phyloP scores from a whole-genome alignment of 495 filamentous ascomycete species.

The Chaetomium tenue region DNA sequence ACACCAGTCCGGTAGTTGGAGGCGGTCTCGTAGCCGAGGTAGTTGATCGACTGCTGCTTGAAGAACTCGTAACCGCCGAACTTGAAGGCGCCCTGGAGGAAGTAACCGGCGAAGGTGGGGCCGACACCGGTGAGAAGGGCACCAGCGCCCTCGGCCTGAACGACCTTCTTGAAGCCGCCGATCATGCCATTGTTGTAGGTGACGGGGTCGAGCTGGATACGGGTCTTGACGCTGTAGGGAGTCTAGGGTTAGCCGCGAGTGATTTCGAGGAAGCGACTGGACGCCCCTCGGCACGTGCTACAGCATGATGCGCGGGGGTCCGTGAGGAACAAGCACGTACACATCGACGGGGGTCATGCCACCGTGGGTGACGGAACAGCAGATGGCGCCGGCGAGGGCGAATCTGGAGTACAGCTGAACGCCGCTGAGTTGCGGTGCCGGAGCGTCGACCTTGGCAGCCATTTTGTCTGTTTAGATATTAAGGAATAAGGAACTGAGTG shows the following conservation, averaged over 20 bases:
- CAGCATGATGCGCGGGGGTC: conserved; percentile 6
- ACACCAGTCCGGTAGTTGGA: conserved; percentile 82
- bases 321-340: conserved; percentile 58
- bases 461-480: conserved; percentile 24
- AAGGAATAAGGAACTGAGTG: conserved; percentile 31
- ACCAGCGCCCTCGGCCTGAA: conserved; percentile 80
- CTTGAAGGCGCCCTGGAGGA: conserved; percentile 93
- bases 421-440: conserved; percentile 44
- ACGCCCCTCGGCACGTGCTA: background rate
- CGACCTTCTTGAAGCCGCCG: conserved; percentile 81
- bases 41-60: conserved; percentile 89
- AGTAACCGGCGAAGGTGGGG: conserved; percentile 87
- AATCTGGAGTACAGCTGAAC: conserved; percentile 72
- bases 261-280: background rate
- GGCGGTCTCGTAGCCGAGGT: conserved; percentile 74
- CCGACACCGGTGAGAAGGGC: conserved; percentile 85
- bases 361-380: conserved; percentile 93
- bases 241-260: conserved; percentile 23
- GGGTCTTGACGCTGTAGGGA: conserved; percentile 79
- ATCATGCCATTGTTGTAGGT: conserved; percentile 90
- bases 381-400: conserved; percentile 89
- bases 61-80: conserved; percentile 95
- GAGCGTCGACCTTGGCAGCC: conserved; percentile 42
- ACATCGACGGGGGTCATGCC: conserved; percentile 92
- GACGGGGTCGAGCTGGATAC: conserved; percentile 86